Evolutionary conservation across 108 stramenopile genomes (phyloP).

Genomic region (Nannochloropsis salina): DNA sequence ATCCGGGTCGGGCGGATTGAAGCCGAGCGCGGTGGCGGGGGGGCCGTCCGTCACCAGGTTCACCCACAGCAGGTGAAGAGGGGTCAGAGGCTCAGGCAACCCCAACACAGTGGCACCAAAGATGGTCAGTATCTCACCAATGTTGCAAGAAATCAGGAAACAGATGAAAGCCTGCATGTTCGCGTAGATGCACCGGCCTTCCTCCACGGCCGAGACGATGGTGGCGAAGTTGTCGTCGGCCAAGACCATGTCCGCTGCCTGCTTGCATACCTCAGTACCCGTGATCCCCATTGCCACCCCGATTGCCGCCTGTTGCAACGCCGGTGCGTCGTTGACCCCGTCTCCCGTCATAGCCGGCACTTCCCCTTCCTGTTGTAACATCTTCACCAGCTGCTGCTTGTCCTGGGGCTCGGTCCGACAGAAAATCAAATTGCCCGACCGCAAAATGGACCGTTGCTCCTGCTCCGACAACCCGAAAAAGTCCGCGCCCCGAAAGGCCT

Average conservation of each 20-base stretch:
- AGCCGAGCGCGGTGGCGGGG: constrained; percentile 93
- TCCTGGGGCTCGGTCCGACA: constrained; percentile 94
- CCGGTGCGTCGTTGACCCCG: constrained; percentile 97
- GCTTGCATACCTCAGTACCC: constrained; percentile 80
- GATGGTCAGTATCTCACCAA: constrained; percentile 92
- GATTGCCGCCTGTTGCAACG: constrained; percentile 93
- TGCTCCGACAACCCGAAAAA: constrained; percentile 47
- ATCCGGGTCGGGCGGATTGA: constrained; percentile 88
- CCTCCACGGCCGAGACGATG: constrained; percentile 90
- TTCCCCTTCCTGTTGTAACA: constrained; percentile 78
- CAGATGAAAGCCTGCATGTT: constrained; percentile 96
- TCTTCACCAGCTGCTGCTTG: constrained; percentile 90
- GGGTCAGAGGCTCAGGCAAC: constrained; percentile 90
- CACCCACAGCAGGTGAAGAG: constrained; percentile 96
- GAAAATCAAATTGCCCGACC: constrained; percentile 80
- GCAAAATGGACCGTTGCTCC: constrained; percentile 42
- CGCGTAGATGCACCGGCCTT: constrained; percentile 91
- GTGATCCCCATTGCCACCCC: constrained; percentile 90
- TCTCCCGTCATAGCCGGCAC: constrained; percentile 97
- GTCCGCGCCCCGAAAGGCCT: constrained; percentile 54
- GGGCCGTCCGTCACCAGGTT: constrained; percentile 97
- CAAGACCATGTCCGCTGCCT: constrained; percentile 94
- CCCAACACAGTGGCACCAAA: constrained; percentile 76
- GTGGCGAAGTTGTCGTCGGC: constrained; percentile 97
- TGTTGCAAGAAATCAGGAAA: constrained; percentile 94